A percentile compares a stretch with the other conserved stretches of the same genome.
phyloP scores from a whole-genome alignment of 306 rosid species.

The Rosa lucieae region DNA sequence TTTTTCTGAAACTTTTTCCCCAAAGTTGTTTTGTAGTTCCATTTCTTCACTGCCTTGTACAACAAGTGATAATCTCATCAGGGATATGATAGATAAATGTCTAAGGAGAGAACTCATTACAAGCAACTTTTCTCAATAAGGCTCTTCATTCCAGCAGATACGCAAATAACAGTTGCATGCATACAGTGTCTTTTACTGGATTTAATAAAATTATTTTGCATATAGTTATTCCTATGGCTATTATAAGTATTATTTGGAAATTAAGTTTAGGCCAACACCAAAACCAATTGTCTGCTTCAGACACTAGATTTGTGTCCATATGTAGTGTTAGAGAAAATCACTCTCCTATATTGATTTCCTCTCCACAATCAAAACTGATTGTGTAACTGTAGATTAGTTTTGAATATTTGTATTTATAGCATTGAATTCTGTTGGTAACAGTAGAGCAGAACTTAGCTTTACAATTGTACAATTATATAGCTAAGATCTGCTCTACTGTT shows the following conservation, averaged over 20 bases:
- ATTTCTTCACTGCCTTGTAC: conserved; percentile 19
- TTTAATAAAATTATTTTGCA: not conserved
- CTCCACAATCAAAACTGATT: too few species aligned
- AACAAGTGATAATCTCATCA: not conserved
- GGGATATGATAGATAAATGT: not conserved
- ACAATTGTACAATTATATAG: too few species aligned
- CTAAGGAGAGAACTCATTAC: not conserved
- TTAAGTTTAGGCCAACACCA: not conserved
- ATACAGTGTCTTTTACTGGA: not conserved
- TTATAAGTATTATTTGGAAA: not conserved
- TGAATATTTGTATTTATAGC: too few species aligned
- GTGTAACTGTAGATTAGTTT: too few species aligned
- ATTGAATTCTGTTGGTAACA: too few species aligned
- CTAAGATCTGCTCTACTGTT: too few species aligned
- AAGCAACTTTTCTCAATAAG: not conserved
- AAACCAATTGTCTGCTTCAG: not conserved
- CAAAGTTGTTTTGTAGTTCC: conserved; percentile 18
- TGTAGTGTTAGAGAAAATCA: too few species aligned
- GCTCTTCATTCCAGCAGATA: not conserved
- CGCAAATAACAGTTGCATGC: not conserved
- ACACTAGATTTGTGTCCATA: not conserved
- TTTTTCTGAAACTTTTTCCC: conserved; percentile 20
- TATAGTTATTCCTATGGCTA: not conserved
- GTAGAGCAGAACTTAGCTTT: too few species aligned
- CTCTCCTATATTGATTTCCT: too few species aligned